Conservation (phyloP, 1,284 basidiomycete species). For the Wolfiporia cocos region DNA sequence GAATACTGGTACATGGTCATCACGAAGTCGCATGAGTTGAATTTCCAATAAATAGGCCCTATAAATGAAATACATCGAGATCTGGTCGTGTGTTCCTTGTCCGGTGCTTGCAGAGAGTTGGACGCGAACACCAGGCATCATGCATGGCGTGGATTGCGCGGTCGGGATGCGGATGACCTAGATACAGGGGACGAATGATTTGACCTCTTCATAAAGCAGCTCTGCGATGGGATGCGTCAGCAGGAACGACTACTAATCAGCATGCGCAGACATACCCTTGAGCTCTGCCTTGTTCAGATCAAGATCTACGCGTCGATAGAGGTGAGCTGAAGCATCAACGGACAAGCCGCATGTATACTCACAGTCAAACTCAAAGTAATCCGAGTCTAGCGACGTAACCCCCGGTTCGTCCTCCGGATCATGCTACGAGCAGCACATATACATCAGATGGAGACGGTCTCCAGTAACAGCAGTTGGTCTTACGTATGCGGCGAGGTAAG, state of each 20-base stretch:
- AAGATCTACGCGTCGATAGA: conserved; percentile 48
- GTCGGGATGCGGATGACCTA: conserved; percentile 1
- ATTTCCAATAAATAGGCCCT: no score
- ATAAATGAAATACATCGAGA: no score
- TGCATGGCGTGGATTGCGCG: no score
- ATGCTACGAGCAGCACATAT: conserved; percentile 43
- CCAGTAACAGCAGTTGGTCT: conserved; percentile 17
- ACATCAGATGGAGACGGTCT: neutral
- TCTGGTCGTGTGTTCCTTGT: no score
- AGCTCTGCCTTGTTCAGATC: conserved; percentile 72
- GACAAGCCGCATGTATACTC: conserved; percentile 20
- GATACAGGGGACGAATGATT: conserved; percentile 20
- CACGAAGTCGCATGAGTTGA: no score
- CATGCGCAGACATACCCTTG: conserved; percentile 32
- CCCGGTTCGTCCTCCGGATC: conserved; percentile 82
- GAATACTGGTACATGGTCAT: no score
- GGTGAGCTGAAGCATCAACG: neutral
- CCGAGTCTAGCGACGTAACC: conserved; percentile 68
- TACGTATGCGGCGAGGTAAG: conserved; percentile 58
- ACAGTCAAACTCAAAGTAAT: conserved; percentile 86
- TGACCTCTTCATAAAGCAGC: conserved; percentile 28
- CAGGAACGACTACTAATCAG: neutral
- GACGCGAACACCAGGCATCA: no score
- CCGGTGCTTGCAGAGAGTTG: no score
- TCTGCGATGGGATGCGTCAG: conserved; percentile 10